phyloP scores from a whole-genome alignment of 768 basidiomycete species.

The Pholiota conissans region DNA sequence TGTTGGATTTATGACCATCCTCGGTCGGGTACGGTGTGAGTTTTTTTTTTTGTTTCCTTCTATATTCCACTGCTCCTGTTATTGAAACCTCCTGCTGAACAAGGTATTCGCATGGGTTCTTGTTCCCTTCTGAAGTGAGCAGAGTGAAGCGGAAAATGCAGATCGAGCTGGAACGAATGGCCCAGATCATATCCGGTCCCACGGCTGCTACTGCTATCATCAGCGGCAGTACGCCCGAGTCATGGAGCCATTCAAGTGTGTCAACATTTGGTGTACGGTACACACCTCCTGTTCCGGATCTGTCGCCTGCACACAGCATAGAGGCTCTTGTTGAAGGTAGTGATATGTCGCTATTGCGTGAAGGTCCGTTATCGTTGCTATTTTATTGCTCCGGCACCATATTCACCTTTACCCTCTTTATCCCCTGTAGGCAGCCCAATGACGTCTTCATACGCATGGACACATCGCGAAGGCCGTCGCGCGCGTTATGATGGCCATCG shows the following conservation, averaged over 20 bases:
- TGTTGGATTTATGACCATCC: constrained; percentile 99
- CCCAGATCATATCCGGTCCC: constrained; percentile 30
- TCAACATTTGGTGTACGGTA: constrained; percentile 83
- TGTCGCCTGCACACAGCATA: constrained; percentile 70
- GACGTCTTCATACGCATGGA: constrained; percentile 69
- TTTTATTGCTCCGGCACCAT: neutral
- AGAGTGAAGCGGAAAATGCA: constrained; percentile 62
- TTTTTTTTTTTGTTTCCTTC: constrained; percentile 16
- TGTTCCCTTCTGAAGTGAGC: constrained; percentile 87
- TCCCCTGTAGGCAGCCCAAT: constrained; percentile 48
- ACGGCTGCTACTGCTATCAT: constrained; percentile 20
- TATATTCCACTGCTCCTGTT: constrained; percentile 1
- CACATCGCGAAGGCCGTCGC: constrained; percentile 66
- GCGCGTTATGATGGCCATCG: constrained; percentile 65
- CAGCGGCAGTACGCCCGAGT: constrained; percentile 46
- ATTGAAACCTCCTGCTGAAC: neutral
- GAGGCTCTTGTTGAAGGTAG: constrained; percentile 95
- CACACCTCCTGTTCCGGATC: constrained; percentile 60
- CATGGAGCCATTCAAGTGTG: constrained; percentile 83
- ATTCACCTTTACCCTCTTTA: neutral
- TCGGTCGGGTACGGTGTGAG: constrained; percentile 88
- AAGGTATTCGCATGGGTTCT: constrained; percentile 92
- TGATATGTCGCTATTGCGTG: constrained; percentile 69
- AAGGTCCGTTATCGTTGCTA: constrained; percentile 41
- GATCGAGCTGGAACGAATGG: constrained; percentile 47